Percentiles rank a stretch among this genome's conserved stretches.
Evolutionary conservation across 192 early-diverging fungal species (phyloP).

Genomic region (Paraglomus brasilianum): DNA sequence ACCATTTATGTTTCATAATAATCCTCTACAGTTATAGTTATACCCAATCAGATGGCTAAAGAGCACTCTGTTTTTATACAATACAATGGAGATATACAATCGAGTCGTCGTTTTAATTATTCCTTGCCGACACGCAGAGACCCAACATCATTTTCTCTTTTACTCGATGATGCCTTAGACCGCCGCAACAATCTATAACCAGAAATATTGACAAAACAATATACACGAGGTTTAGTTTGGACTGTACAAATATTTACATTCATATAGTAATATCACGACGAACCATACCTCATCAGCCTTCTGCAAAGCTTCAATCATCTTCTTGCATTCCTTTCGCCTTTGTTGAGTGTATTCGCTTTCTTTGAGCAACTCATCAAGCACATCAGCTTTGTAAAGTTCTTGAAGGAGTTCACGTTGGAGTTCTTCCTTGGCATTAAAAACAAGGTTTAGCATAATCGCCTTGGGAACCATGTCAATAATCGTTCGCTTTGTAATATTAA

Average conservation of each 20-base stretch:
- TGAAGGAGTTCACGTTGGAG: slow-evolving; percentile 92
- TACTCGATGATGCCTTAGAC: slow-evolving; percentile 4
- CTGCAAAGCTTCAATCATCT: slow-evolving; percentile 94
- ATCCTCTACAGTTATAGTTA: too few species aligned
- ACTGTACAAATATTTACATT: too few species aligned
- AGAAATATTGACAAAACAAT: too few species aligned
- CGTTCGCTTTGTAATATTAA: slow-evolving; percentile 98
- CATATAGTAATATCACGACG: not conserved
- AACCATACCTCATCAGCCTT: slow-evolving; percentile 78
- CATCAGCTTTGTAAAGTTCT: slow-evolving; percentile 96
- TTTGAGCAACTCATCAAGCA: slow-evolving; percentile 90
- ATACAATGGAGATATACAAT: not conserved
- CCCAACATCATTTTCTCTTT: not conserved
- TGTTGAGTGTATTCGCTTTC: slow-evolving; percentile 91
- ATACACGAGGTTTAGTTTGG: too few species aligned
- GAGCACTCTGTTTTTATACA: not conserved
- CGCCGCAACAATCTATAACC: slow-evolving; percentile 24
- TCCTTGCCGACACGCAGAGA: not conserved
- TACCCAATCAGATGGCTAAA: slow-evolving; percentile 2
- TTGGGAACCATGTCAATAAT: slow-evolving; percentile 97
- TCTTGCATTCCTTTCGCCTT: slow-evolving; percentile 93
- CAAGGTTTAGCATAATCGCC: slow-evolving; percentile 97
- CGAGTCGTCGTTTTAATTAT: not conserved
- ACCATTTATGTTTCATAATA: too few species aligned
- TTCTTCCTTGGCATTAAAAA: slow-evolving; percentile 85